A percentile compares a stretch with the other conserved stretches of the same genome.
Evolutionary conservation across 352 stramenopile genomes (phyloP).

Genomic region (Globisporangium cylindrosporum): DNA sequence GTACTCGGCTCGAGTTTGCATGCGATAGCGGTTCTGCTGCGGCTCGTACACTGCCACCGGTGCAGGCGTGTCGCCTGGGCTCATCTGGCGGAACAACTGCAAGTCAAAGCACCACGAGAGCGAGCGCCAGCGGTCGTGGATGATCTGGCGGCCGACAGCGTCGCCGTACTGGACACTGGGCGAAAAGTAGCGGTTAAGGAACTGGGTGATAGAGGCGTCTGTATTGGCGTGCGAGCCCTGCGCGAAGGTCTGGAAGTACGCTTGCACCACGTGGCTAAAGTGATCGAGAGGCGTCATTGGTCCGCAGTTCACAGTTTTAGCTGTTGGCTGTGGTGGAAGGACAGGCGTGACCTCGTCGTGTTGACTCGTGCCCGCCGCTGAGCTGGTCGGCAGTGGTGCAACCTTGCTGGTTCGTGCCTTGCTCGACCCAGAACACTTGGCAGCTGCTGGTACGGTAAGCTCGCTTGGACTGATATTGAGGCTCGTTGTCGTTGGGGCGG

Average conservation of each 20-base stretch:
- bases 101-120: constrained; percentile 21
- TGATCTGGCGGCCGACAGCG: constrained; percentile 6
- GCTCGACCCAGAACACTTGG: not conserved
- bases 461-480: not conserved
- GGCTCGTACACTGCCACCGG: constrained; percentile 12
- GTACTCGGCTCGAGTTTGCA: constrained; percentile 13
- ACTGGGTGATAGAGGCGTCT: not conserved
- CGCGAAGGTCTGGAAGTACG: constrained; percentile 14
- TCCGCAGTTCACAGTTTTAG: not conserved
- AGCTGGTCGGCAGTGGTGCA: not conserved
- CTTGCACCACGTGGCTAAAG: constrained; percentile 12
- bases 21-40: constrained; percentile 13
- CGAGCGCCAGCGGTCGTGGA: constrained; percentile 20
- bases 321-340: constrained; percentile 1
- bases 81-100: constrained; percentile 12
- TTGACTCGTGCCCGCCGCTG: not conserved
- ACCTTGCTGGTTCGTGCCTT: not conserved
- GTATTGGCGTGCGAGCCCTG: constrained; percentile 7
- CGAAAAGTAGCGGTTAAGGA: constrained; percentile 13
- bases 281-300: constrained; percentile 15
- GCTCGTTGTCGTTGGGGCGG: not conserved
- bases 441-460: not conserved
- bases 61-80: too few relatives aligned
- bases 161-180: constrained; percentile 10
- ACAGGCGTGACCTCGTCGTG: not conserved